Evolutionary conservation across 2,329 filamentous ascomycete genomes (phyloP).

Genomic region (Nannizziopsis arthrosporioides): DNA sequence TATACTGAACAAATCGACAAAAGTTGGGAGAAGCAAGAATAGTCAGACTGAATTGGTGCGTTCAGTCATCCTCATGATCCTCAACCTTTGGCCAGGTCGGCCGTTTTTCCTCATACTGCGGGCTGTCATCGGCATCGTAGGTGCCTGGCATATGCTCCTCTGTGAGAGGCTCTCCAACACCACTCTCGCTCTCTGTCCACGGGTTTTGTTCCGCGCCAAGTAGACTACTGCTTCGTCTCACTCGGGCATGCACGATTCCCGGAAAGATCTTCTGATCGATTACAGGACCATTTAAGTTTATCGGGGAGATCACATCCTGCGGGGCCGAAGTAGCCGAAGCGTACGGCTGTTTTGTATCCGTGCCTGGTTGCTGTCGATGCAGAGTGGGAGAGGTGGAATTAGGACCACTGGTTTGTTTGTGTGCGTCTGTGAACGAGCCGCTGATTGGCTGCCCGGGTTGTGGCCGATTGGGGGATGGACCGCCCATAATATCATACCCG

Average conservation of each 20-base stretch:
- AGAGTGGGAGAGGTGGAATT: not conserved
- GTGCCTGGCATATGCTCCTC: not conserved
- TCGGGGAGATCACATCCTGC: not conserved
- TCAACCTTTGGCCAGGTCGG: constrained; percentile 6
- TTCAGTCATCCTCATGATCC: constrained; percentile 2
- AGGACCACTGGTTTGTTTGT: constrained; percentile 9
- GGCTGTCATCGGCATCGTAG: constrained; percentile 7
- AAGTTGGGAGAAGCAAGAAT: too few relatives aligned
- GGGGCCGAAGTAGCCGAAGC: constrained; percentile 3
- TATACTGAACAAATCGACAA: too few relatives aligned
- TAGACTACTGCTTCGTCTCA: constrained; percentile 11
- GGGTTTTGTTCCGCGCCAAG: not conserved
- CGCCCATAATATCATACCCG: constrained; percentile 1
- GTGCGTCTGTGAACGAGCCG: constrained; percentile 9
- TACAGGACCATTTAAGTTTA: constrained; percentile 8
- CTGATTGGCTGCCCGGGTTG: constrained; percentile 7
- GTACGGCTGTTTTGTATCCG: constrained; percentile 4
- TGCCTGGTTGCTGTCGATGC: not conserved
- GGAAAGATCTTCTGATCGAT: constrained; percentile 34
- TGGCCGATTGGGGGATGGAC: constrained; percentile 11
- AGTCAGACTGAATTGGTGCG: too few relatives aligned
- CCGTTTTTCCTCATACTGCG: constrained; percentile 6
- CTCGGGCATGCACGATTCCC: constrained; percentile 31
- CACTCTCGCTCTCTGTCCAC: not conserved
- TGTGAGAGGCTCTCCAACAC: not conserved